Base-by-base conservation (phyloP, 257 asterid genomes). In the Prunella vulgaris region DNA sequence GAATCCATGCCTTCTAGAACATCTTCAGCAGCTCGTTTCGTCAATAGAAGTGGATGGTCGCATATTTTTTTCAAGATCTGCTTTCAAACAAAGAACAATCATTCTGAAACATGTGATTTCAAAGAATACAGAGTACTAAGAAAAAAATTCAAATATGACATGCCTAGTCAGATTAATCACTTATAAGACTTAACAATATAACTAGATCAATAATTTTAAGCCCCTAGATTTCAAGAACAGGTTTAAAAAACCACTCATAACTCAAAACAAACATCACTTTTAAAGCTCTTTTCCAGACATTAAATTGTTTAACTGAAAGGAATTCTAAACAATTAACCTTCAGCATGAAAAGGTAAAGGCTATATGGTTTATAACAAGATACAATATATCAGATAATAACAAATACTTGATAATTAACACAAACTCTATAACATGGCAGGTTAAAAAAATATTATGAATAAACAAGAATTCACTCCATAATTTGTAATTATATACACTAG, bases 1-100 rank as follows among this genome's bases (percentile, higher is more conserved):
- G 95, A 77, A 74, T 93, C 96, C 96, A 93, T 87, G 76, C 96
- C 96, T 82, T 93, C 98, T n/a, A 93, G 78, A 66, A 93, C 92
- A 78, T 90, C 98, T 82, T 87, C 96, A 54, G 97, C 98, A 67
- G 98, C 98, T 85, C 96, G 81, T 85, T 93, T 93, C 32, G 98
- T 93, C 78, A 93, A 78, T 46, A 93, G 79, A 65, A 87, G 89
- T 24, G 98, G 98, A 81, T 93, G 98, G 67, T 93, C 98, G 51
- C 98, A 93, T 74, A 90, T 90, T 79, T 93, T 93, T 80, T 93
- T 93, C 80, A 93, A 58, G 75, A 93, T 93, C 98, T 90, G 88
- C 57, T 64, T 68, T 15, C 73, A 60, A 44, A 56, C 12, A 53
- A 49, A 68, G 40, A 74, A 37, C 52, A 58, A 71, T 35, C 56